These are phyloP conservation scores for Bipolaris zeicola DNA, from an alignment of 2,329 filamentous ascomycete species.

Conservation along the genomic window DNA sequence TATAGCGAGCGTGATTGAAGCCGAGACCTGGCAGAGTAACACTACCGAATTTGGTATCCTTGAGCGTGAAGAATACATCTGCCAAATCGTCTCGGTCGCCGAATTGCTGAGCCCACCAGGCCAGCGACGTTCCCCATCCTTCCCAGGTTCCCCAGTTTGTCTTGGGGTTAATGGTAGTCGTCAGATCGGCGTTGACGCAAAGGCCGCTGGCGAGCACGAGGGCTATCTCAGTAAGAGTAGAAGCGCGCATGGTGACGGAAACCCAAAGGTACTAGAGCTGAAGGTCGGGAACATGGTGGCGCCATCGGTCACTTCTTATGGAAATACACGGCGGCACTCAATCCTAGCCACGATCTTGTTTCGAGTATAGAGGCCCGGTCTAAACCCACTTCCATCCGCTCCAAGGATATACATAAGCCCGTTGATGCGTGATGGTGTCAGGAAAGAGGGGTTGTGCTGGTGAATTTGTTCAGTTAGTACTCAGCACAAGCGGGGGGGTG, in stretches of 20 bases:
- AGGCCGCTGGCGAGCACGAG: conserved; percentile 5
- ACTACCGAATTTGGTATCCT: conserved; percentile 6
- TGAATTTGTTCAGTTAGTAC: neutral
- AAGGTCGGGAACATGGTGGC: neutral
- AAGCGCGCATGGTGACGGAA: conserved; percentile 7
- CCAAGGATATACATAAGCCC: neutral
- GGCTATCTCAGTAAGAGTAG: conserved; percentile 3
- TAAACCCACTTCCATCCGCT: neutral
- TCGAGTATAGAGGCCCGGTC: neutral
- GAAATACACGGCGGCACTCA: neutral
- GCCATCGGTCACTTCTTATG: neutral
- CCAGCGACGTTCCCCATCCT: conserved; percentile 15
- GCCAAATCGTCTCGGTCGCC: conserved; percentile 12
- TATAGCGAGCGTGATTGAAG: conserved; percentile 14
- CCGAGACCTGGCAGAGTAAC: conserved; percentile 10
- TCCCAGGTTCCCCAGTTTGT: conserved; percentile 16
- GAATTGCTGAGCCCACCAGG: conserved; percentile 16
- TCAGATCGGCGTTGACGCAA: conserved; percentile 7
- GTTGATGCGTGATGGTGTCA: neutral
- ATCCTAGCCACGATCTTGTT: neutral
- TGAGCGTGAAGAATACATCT: conserved; percentile 13
- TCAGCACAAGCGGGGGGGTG: neutral
- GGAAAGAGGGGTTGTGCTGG: neutral
- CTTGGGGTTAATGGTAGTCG: conserved; percentile 10
- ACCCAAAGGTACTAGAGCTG: neutral